Evolutionary conservation across 2,329 filamentous ascomycete genomes (phyloP), one percentile per base, ranked within the genome.

Genomic region (Zymoseptoria passerinii): DNA sequence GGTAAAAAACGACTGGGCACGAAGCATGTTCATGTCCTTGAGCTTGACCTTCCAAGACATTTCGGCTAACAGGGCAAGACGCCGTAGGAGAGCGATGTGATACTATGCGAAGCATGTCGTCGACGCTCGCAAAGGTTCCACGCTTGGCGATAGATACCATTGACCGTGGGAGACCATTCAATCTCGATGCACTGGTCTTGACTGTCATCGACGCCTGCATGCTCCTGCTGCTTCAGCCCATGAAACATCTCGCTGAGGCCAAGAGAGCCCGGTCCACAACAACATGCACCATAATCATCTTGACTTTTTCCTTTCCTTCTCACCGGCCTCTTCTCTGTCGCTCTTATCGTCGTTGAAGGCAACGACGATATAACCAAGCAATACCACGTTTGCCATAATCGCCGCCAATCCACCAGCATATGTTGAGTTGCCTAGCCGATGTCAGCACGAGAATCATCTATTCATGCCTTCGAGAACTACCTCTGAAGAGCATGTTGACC

Each of bases 331-430:
- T 55, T 75, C 71, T 55, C 74, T 72, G 62, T 81, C 79, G 9
- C 74, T 75, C 59, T 82, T 79, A 69, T 97, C 94, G 73, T 99
- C 94, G 61, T 82, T 85, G 82, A 96, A 92, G 3, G 94, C 94
- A 19, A 96, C 90, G 58, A 96, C 77, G 50, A 97, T 84, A 74
- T 97, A 99, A n/a, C 82, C 85, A 58, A 97, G 82, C 54, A 99
- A 78, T 3, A 99, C 90, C 1, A 95, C 82, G 67, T 99, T 99
- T 10, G 94, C 94, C 72, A 95, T 85, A 54, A 97, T 76, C 19
- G 94, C 94, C 1, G 94, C 94, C 35, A 88, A 78, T 0, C 84
- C 91, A 13, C 92, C 94, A 3, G 92, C 90, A 67, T 85, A 92
- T 1, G 92, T 95, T 13, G 90, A 83, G 74, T 96, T 96, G 65